Conservation (phyloP, 805 yeast genomes). For the Spathaspora gorwiae region DNA sequence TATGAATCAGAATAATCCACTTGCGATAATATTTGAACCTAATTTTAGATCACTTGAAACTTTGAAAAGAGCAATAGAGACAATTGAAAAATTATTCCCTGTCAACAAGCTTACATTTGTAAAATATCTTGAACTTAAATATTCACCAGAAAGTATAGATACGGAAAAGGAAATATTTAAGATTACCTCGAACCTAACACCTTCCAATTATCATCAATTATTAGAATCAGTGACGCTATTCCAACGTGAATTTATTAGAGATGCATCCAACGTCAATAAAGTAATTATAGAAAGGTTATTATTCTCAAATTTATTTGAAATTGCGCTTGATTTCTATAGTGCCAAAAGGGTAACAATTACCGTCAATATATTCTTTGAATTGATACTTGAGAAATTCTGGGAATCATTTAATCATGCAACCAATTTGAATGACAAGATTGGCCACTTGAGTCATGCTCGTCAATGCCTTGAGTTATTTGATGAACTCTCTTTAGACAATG, state of each 20-base stretch:
- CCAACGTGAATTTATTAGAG: conserved; percentile 15
- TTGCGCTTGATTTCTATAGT: conserved; percentile 13
- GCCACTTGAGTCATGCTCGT: conserved; percentile 21
- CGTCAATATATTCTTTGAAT: conserved; percentile 10
- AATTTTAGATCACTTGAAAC: conserved; percentile 11
- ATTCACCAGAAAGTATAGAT: conserved; percentile 8
- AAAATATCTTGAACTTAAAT: conserved; percentile 23
- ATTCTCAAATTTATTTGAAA: conserved; percentile 22
- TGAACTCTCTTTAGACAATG: not conserved
- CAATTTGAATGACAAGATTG: conserved; percentile 29
- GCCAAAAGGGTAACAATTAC: conserved; percentile 7
- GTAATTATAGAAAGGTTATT: conserved; percentile 27
- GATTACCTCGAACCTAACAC: conserved; percentile 20
- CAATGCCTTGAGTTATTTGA: conserved; percentile 26
- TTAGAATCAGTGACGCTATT: conserved; percentile 17
- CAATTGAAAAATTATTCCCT: conserved; percentile 31
- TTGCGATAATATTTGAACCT: conserved; percentile 15
- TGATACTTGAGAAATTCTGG: conserved; percentile 29
- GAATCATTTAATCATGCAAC: conserved; percentile 25
- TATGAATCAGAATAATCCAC: conserved; percentile 11
- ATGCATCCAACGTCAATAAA: conserved; percentile 12
- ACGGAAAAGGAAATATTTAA: conserved; percentile 24
- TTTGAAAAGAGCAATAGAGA: conserved; percentile 18
- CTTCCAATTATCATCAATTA: conserved; percentile 18
- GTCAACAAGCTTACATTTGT: conserved; percentile 30